Base-by-base conservation (phyloP, 2,329 filamentous ascomycete genomes). In the Aspergillus sp. region DNA sequence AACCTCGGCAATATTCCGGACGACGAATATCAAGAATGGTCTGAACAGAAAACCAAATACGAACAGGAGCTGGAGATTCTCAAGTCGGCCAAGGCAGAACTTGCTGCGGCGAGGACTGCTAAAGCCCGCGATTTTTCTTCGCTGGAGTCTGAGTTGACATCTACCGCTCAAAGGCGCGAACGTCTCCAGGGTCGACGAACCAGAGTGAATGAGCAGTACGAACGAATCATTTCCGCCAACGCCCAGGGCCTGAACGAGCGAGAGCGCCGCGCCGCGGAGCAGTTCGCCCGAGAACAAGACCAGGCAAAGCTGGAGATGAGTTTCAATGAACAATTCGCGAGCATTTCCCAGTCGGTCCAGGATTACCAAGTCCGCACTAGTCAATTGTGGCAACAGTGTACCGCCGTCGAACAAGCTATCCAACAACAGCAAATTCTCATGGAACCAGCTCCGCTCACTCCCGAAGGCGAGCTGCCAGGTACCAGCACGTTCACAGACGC, bases 171-270 rank as follows among this genome's bases (percentile, higher is more conserved):
- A 62, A 84, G 85, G 70, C 81, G 80, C 50, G 85, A 88, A 68
- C 84, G 84, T 64, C 80, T 88, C 37, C 79, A 81, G 57, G 75
- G 80, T 56, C 83, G 85, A 51, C 81, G 81, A 56, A 77, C 78
- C 39, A 83, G 85, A 65, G 79, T 87, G 53, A 82, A 82, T 50
- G 84, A 86, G 65, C 85, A 88, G 71, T 80, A 86, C 65, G 83
- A 86, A 57, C 80, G 82, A 54, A 82, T 87, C 55, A 76, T 81
- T 39, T 79, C 80, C 41, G 83, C 83, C 68, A 86, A 86, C 64
- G 77, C 75, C n/a, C 81, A 85, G 64, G 82, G 80, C 7, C 76
- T 83, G 52, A 82, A 82, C 52, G 82, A 82, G 63, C 79, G 82
- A 66, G 82, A 80, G 62, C 75, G 78, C 33, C 77, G 76, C 48